phyloP scores from a whole-genome alignment of 768 basidiomycete genomes.

The Botryobasidium botryosum region DNA sequence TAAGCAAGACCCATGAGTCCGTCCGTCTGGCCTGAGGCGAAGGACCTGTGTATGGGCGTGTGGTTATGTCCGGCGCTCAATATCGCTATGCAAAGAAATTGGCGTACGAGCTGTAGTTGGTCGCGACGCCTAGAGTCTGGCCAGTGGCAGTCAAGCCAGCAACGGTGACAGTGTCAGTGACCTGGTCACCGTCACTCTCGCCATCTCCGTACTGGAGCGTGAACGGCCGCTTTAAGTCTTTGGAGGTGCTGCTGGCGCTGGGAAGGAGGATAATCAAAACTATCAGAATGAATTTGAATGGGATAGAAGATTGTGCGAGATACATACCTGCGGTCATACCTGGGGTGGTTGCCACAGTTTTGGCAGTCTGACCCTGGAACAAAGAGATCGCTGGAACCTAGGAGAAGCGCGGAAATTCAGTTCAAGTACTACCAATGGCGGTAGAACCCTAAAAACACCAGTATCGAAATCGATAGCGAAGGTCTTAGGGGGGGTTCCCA shows the following conservation, averaged over 20 bases:
- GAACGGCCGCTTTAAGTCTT: conserved; percentile 19
- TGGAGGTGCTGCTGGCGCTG: conserved; percentile 20
- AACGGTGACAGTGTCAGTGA: conserved; percentile 30
- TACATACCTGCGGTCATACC: conserved; percentile 14
- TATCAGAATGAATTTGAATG: too few relatives aligned
- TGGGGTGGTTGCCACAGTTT: too few relatives aligned
- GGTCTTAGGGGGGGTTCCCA: conserved; percentile 37
- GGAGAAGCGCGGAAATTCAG: too few relatives aligned
- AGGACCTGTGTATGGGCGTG: neutral
- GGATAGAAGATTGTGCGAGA: conserved; percentile 13
- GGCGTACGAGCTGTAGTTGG: conserved; percentile 20
- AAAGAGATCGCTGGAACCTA: too few relatives aligned
- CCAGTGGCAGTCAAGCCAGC: conserved; percentile 26
- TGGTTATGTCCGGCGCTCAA: neutral
- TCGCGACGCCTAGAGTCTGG: conserved; percentile 31
- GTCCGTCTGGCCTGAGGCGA: conserved; percentile 19
- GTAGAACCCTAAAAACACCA: too few relatives aligned
- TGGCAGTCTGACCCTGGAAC: too few relatives aligned
- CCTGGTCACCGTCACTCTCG: conserved; percentile 24
- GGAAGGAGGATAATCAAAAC: neutral
- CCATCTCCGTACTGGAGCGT: conserved; percentile 28
- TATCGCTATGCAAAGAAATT: neutral
- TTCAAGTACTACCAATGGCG: too few relatives aligned
- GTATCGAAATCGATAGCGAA: conserved; percentile 40
- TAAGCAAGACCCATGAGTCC: conserved; percentile 26